Conservation (phyloP, 306 rosid genomes). For the Potentilla sterilis region DNA sequence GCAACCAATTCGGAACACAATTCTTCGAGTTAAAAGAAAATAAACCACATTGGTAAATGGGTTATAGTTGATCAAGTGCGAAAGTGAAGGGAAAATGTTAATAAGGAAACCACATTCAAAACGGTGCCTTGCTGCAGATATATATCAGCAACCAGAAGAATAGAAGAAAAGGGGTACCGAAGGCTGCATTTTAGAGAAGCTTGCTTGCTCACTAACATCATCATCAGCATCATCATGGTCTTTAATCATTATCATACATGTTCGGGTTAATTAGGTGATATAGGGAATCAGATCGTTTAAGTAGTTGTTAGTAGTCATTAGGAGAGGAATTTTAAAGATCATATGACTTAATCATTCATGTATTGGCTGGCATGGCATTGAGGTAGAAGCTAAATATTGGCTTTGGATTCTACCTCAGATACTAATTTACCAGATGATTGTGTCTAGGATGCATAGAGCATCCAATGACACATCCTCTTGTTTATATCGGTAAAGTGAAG, state of each 20-base stretch:
- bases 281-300: slow-evolving; percentile 13
- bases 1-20: slow-evolving; percentile 52
- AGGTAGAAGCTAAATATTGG: slow-evolving; percentile 53
- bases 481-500: slow-evolving; percentile 37
- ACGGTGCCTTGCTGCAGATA: slow-evolving; percentile 15
- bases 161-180: slow-evolving; percentile 22
- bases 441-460: slow-evolving; percentile 73
- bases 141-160: slow-evolving; percentile 18
- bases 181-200: slow-evolving; percentile 24
- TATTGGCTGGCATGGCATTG: slow-evolving; percentile 29
- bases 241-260: slow-evolving; percentile 25
- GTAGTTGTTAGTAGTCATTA: slow-evolving; percentile 45
- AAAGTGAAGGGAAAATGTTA: slow-evolving; percentile 17
- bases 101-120: slow-evolving; percentile 21
- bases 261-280: slow-evolving; percentile 32
- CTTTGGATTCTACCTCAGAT: slow-evolving; percentile 80
- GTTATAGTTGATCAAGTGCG: slow-evolving; percentile 17
- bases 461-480: slow-evolving; percentile 68
- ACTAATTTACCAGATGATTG: slow-evolving; percentile 46
- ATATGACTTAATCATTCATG: slow-evolving; percentile 42
- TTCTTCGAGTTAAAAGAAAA: slow-evolving; percentile 40
- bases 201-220: slow-evolving; percentile 42
- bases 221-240: slow-evolving; percentile 18
- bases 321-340: slow-evolving; percentile 32
- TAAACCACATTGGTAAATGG: slow-evolving; percentile 37